Percentiles rank a stretch among this genome's conserved stretches.
phyloP scores from a whole-genome alignment of 805 yeast species.

The Yamadazyma akitaensis region DNA sequence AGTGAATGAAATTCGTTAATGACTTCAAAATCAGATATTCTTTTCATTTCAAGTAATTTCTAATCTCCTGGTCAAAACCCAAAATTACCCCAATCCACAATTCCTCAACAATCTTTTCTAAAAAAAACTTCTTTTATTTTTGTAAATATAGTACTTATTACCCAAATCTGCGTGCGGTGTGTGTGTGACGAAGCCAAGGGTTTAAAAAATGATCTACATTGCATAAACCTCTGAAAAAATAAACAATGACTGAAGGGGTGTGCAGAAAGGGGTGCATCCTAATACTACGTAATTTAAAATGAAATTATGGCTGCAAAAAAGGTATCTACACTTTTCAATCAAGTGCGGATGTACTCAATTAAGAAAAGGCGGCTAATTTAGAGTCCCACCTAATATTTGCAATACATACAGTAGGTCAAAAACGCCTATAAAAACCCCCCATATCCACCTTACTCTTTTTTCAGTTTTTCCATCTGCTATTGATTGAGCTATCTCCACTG shows the following conservation, averaged over 20 bases:
- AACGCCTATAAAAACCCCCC: background rate
- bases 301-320: background rate
- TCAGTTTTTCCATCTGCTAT: background rate
- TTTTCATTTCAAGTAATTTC: too few species aligned
- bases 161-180: background rate
- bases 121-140: too few species aligned
- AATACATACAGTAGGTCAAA: too few species aligned
- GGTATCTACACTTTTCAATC: background rate
- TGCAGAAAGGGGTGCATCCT: background rate
- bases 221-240: background rate
- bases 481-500: background rate
- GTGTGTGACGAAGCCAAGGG: background rate
- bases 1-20: too few species aligned
- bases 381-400: background rate
- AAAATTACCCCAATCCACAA: too few species aligned
- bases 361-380: background rate
- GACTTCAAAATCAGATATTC: too few species aligned
- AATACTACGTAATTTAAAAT: background rate
- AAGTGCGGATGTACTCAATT: background rate
- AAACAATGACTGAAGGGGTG: background rate
- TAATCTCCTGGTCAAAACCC: too few species aligned
- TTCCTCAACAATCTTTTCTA: too few species aligned
- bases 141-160: too few species aligned
- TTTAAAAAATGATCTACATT: background rate
- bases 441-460: background rate